phyloP scores from a whole-genome alignment of 768 basidiomycete species.

The Fomitopsis pulvina region DNA sequence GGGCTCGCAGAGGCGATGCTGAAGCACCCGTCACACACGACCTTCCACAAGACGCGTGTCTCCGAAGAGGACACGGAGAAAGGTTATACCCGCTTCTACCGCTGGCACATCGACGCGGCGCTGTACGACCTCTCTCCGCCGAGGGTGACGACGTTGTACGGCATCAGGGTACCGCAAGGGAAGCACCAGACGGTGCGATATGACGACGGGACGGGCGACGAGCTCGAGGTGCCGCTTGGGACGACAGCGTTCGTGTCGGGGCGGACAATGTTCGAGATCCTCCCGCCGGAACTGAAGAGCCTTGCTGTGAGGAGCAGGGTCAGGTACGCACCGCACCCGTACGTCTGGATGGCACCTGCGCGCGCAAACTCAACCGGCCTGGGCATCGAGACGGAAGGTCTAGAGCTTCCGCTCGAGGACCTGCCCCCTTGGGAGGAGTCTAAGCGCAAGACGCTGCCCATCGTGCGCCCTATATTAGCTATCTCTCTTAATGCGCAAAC shows the following conservation, averaged over 20 bases:
- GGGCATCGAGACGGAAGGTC: constrained; percentile 73
- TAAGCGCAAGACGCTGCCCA: constrained; percentile 65
- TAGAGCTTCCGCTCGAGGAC: constrained; percentile 58
- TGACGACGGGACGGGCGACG: constrained; percentile 85
- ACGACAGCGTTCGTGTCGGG: constrained; percentile 84
- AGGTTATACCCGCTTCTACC: constrained; percentile 83
- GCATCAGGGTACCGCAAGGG: constrained; percentile 65
- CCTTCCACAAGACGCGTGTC: constrained; percentile 79
- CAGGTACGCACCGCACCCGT: constrained; percentile 79
- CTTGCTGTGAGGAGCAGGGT: constrained; percentile 73
- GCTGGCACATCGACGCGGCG: constrained; percentile 92
- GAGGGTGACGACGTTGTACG: constrained; percentile 81
- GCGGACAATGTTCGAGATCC: constrained; percentile 76
- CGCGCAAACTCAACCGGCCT: constrained; percentile 71
- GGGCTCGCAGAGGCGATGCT: constrained; percentile 72
- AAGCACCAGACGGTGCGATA: constrained; percentile 59
- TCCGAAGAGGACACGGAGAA: constrained; percentile 66
- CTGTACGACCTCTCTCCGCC: constrained; percentile 74
- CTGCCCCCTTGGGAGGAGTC: constrained; percentile 80
- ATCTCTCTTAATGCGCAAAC: background rate
- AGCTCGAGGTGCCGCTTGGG: constrained; percentile 74
- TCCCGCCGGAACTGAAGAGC: constrained; percentile 67
- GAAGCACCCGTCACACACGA: constrained; percentile 81
- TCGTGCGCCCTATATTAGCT: too few species aligned
- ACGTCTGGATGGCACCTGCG: constrained; percentile 85